Base-by-base conservation (phyloP, 768 basidiomycete species). In the Mycena floridula region DNA sequence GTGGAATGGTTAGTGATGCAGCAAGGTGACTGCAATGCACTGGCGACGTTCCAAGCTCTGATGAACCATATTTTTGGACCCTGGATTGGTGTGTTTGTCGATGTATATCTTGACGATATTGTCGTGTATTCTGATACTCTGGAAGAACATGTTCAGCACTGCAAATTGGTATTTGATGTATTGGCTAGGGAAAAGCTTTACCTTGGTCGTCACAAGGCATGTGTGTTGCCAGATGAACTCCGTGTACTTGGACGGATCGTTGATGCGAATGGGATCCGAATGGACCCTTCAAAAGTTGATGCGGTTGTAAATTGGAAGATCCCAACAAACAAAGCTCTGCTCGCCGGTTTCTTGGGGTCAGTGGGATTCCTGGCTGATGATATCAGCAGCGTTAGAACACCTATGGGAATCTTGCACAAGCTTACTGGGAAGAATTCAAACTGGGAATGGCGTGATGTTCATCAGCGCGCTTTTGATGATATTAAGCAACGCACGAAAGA, bases 1-100 rank as follows among this genome's bases (percentile, higher is more conserved):
- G n/a, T n/a, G n/a, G n/a, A n/a, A 0, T 66, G 56, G 1, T 66
- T 69, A 61, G 56, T 61, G 4, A 64, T 72, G 0, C n/a, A n/a
- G n/a, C n/a, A n/a, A n/a, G n/a, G n/a, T n/a, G n/a, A n/a, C n/a
- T n/a, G n/a, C n/a, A n/a, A 54, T 71, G 43, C 67, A 68, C 44
- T 43, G 53, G 25, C 50, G 48, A 0, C 46, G 50, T 24, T 47
- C n/a, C n/a, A n/a, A n/a, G n/a, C n/a, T n/a, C n/a, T n/a, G n/a
- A n/a, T n/a, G n/a, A n/a, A n/a, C n/a, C 16, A 39, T 12, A 26
- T 50, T 1, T 50, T 50, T 22, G 35, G 11, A 4, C 45, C 37
- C 1, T 48, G n/a, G n/a, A n/a, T n/a, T n/a, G n/a, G n/a, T n/a
- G n/a, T n/a, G n/a, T n/a, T n/a, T n/a, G n/a, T n/a, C n/a, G n/a